Percentiles rank a stretch among this genome's conserved stretches.
Conservation (phyloP, 1,284 basidiomycete species). For the Microbotryum silenes-acaulis region DNA sequence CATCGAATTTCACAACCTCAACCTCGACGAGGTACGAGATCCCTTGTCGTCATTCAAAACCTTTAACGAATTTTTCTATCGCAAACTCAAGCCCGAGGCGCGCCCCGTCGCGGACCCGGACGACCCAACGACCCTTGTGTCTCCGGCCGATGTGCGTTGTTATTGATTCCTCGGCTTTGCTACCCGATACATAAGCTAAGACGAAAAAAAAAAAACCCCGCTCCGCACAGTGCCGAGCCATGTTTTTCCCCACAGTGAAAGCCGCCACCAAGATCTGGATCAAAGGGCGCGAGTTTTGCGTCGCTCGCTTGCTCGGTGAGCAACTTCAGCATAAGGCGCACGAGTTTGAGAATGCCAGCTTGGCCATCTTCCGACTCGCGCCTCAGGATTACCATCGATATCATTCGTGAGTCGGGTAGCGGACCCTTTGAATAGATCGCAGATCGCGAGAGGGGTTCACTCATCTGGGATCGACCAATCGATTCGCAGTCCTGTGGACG, state of each 20-base stretch:
- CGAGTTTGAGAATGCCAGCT: conserved; percentile 64
- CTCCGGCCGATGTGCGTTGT: conserved; percentile 60
- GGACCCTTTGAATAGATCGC: no score
- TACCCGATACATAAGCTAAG: no score
- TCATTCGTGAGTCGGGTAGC: conserved; percentile 3
- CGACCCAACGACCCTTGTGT: conserved; percentile 69
- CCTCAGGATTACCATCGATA: conserved; percentile 90
- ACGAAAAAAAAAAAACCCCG: no score
- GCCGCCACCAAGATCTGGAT: conserved; percentile 92
- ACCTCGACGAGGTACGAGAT: conserved; percentile 62
- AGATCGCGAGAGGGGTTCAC: no score
- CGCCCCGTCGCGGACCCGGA: conserved; percentile 67
- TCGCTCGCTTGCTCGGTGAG: conserved; percentile 71
- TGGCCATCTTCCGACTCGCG: conserved; percentile 83
- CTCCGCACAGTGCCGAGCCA: conserved; percentile 60
- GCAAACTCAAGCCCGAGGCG: conserved; percentile 75
- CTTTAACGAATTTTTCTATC: conserved; percentile 82
- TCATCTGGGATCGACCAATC: no score
- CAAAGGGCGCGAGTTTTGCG: conserved; percentile 87
- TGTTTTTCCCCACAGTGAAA: conserved; percentile 76
- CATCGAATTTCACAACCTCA: conserved; percentile 81
- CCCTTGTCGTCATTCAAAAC: conserved; percentile 46
- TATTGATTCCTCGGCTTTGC: no score
- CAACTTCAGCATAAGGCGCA: conserved; percentile 60
- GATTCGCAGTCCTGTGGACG: conserved; percentile 25